Base-by-base conservation (phyloP, 1,284 basidiomycete genomes). In the Fistulina hepatica region DNA sequence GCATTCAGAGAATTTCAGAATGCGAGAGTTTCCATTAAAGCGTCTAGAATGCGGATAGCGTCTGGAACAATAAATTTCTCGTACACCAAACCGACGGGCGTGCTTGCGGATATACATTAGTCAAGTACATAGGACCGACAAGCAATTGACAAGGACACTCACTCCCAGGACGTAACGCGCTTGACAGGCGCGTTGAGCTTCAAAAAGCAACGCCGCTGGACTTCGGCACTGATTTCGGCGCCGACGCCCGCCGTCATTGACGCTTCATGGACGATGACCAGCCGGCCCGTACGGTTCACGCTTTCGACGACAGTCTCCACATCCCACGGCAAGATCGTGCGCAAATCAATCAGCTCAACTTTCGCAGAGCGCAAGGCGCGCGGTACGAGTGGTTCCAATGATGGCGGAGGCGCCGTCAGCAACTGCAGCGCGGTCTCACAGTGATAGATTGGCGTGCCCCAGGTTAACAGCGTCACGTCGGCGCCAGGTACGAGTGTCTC, bases 31-130 rank as follows among this genome's bases (percentile, higher is more conserved):
- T 92, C 82, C 31, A 92, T 69, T 12, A 93, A 65, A 21, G 79
- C 82, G 53, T 94, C 90, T 40, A 92, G 57, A 38, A 93, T 67
- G 35, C 89, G 71, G 42, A 94, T 67, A 3, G 81, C 67, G 52
- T 94, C 90, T 0, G 90, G 90, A 52, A 92, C 78, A 59, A 84
- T 78, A 58, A 94, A 93, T 55, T 88, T 91, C 63, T 94, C 90
- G 51, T 76, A 93, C 35, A 82, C 79, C 48, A 94, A 64, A 19
- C 76, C 81, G 15, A 79, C 77, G 2, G 90, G 90, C 4, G 78
- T 75, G 48, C 88, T 90, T 34, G 27, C 26, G 36, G 25, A 33
- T 37, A 27, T 24, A 20, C 36, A 39, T 33, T 25, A 15, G n/a
- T 49, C 34, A 51, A 34, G 17, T 10, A 28, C 12, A 33, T 21